Evolutionary conservation across 169 alveolate genomes (phyloP).

Genomic region (Cryptosporidium ubiquitum): DNA sequence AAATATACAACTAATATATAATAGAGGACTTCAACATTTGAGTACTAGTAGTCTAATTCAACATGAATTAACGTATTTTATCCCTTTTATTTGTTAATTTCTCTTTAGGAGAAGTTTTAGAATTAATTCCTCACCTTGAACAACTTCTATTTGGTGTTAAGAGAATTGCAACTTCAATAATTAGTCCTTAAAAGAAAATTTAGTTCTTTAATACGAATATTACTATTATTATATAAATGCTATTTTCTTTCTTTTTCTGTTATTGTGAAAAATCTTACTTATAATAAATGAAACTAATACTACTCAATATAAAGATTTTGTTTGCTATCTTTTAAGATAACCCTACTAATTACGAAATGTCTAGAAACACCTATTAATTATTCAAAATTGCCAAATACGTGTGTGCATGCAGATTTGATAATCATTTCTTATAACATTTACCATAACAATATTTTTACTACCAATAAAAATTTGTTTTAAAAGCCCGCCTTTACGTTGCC

Average conservation of each 20-base stretch:
- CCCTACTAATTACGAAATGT: background rate
- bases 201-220: too few relatives aligned
- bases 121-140: conserved; percentile 27
- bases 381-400: background rate
- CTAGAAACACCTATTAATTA: background rate
- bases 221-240: too few relatives aligned
- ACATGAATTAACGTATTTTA: background rate
- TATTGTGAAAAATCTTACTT: background rate
- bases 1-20: too few relatives aligned
- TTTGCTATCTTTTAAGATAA: too few relatives aligned
- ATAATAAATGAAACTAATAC: background rate
- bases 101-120: conserved; percentile 32
- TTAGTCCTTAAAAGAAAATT: conserved; percentile 8
- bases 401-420: background rate
- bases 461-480: background rate
- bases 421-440: too few relatives aligned
- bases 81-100: background rate
- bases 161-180: background rate
- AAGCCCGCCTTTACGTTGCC: conserved; percentile 74
- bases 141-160: conserved; percentile 32
- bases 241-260: background rate
- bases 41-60: background rate
- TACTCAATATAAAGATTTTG: too few relatives aligned
- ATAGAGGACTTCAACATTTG: background rate
- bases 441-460: too few relatives aligned